Base-by-base conservation (phyloP, 2,329 filamentous ascomycete species). In the Exophiala alcalophila region DNA sequence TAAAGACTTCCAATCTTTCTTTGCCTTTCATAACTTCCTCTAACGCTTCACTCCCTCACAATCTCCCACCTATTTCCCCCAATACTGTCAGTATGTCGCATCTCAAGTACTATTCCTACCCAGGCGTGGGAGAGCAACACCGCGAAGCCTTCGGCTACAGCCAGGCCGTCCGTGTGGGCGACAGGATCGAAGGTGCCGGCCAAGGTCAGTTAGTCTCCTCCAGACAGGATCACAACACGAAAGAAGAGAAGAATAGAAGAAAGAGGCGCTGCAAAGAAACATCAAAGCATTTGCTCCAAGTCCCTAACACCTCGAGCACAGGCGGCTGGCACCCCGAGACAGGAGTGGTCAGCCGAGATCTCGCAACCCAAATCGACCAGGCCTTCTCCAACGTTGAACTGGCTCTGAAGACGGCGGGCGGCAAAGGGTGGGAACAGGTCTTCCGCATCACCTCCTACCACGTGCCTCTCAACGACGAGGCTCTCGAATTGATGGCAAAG, bases 381-480 rank as follows among this genome's bases (percentile, higher is more conserved):
- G 74, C 77, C 0, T 82, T 82, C 52, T 59, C 56, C 3, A 83
- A 81, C 42, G 72, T 80, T 7, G 75, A 83, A 1, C 56, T 66
- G 4, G 63, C 58, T 19, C 59, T 82, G 4, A 69, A 66, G 28
- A 54, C 70, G 11, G 76, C 76, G 0, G 78, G 79, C 1, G 75
- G 74, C 0, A 70, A 73, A 44, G 76, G 75, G 2, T 78, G 73
- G 73, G 57, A 58, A n/a, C 73, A 80, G 44, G 77, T 81, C 0
- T 76, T 60, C 57, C 61, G 64, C 0, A 63, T 77, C 15, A 67
- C 65, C 12, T 68, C 67, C 1, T 77, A 73, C 44, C 67, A 72
- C 40, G 58, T 68, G 1, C 36, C 64, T 60, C 1, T 59, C 72
- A 2, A 69, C 11, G 64, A 69, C 36, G 63, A 60, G 1, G 39